These are phyloP conservation scores for Starmerella gropengiesseri DNA, from an alignment of 805 yeast species.

Conservation along the genomic window DNA sequence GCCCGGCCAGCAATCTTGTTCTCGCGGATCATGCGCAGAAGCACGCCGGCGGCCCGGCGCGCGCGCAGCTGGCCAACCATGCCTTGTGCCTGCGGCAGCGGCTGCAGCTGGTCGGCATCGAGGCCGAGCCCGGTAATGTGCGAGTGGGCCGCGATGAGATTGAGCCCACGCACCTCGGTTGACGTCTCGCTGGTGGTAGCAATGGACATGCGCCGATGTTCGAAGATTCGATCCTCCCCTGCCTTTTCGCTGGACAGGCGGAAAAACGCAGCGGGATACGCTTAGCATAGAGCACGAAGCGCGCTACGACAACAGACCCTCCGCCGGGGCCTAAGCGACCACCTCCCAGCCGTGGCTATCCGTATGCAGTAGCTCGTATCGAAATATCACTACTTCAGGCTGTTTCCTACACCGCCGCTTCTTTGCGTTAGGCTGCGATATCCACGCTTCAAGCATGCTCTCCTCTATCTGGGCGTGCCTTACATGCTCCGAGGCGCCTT, in stretches of 20 bases:
- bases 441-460: neutral
- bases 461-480: constrained; percentile 27
- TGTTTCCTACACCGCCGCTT: neutral
- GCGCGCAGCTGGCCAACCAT: constrained; percentile 97
- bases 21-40: constrained; percentile 83
- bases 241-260: no score
- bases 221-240: no score
- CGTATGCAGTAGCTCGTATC: no score
- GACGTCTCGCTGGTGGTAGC: constrained; percentile 33
- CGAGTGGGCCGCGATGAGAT: constrained; percentile 92
- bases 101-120: constrained; percentile 70
- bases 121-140: constrained; percentile 96
- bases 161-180: constrained; percentile 48
- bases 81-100: constrained; percentile 75
- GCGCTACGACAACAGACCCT: no score
- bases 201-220: constrained; percentile 28
- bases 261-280: neutral
- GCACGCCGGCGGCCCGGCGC: constrained; percentile 90
- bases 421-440: neutral
- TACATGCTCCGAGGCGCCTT: constrained; percentile 40
- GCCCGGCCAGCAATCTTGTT: constrained; percentile 97
- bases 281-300: no score
- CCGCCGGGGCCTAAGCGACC: no score
- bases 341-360: no score
- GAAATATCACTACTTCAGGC: no score